Evolutionary conservation across 108 stramenopile species (phyloP), one percentile per base, ranked within the genome.

Genomic region (Pseudonitzschia delicatissima): DNA sequence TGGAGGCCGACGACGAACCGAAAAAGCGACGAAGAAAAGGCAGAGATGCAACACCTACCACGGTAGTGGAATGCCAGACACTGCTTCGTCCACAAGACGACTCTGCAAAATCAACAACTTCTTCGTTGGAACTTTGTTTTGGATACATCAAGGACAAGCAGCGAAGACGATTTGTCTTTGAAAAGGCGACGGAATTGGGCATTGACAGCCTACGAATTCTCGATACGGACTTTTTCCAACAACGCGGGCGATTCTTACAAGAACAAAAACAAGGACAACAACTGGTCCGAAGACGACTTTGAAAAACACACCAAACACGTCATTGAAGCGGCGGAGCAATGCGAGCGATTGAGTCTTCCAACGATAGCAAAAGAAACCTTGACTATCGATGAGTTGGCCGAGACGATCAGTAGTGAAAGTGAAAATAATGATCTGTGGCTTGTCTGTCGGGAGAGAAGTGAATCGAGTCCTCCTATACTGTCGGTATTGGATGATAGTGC

Each of bases 311-410:
- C 29, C 45, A 3, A 74, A 11, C 82, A 88, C 37, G 77, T 84
- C 39, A 65, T 87, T 26, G 92, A 93, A 67, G 88, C 92, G 9
- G 78, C 88, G 2, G 92, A 93, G 65, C 92, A 93, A 75, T 83
- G 86, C 68, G 92, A 93, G 78, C 74, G 92, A 69, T 66, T 93
- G 68, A 78, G 40, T 26, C 42, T 90, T 9, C 92, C 92, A 3
- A 8, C 21, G 15, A 0, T 76, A 17, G 8, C 39, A 11, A 1
- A 21, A 26, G 21, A 23, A 4, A 45, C 57, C 17, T 25, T 4
- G 15, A 11, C 60, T 7, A 59, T 65, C 57, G 29, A 33, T 2
- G 13, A 18, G 4, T 9, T 74, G 13, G 42, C 66, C 35, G 50
- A 67, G 6, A 37, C 27, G 34, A 66, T 73, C 1, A 27, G 27